These are phyloP conservation scores for Annona cherimola DNA, from an alignment of 164 flowering plant species.

Conservation along the genomic window DNA sequence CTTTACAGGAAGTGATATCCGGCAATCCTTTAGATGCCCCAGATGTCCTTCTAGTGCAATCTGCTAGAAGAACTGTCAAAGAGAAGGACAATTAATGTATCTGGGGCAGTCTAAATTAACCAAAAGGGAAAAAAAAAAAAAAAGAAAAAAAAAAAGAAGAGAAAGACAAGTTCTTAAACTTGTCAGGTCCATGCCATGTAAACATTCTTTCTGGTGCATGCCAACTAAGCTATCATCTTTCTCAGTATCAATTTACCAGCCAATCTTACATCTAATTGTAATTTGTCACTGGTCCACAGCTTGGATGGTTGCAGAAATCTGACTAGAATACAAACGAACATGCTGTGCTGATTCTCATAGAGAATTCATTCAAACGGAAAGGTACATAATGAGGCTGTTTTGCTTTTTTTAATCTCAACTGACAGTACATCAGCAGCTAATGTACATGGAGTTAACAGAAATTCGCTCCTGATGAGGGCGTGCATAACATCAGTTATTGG, in stretches of 20 bases:
- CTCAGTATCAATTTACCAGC: neutral
- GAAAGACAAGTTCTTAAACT: no score
- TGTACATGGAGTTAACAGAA: no score
- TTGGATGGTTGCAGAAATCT: constrained; percentile 53
- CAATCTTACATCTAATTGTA: neutral
- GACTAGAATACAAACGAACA: constrained; percentile 18
- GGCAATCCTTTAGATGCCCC: neutral
- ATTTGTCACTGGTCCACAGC: constrained; percentile 25
- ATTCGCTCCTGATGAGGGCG: neutral
- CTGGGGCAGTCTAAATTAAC: neutral
- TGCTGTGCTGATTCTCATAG: neutral
- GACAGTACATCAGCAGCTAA: neutral
- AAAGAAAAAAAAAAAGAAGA: no score
- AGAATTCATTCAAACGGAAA: neutral
- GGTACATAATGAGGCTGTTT: neutral
- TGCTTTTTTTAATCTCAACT: neutral
- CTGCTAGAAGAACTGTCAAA: neutral
- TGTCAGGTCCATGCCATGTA: neutral
- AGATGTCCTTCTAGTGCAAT: neutral
- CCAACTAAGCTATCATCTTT: neutral
- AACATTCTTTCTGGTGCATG: neutral
- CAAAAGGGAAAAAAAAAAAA: no score
- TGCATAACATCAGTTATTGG: neutral
- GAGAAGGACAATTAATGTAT: neutral
- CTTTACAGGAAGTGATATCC: neutral